Percentiles rank a stretch among this genome's conserved stretches.
These are phyloP conservation scores for Fusarium gaditjirri DNA, from an alignment of 2,329 filamentous ascomycete genomes.

Conservation along the genomic window DNA sequence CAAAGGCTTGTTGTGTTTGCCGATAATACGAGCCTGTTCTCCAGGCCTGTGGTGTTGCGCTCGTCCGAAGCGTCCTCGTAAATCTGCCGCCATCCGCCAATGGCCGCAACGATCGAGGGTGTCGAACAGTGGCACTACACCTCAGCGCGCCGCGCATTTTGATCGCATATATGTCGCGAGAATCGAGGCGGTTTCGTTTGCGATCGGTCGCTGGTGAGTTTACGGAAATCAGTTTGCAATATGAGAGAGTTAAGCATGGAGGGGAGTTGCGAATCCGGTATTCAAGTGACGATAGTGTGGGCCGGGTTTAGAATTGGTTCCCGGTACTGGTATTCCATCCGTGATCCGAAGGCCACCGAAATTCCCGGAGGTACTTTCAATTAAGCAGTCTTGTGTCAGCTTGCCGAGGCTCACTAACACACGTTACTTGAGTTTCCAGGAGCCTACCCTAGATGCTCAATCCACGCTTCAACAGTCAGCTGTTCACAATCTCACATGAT, in stretches of 20 bases:
- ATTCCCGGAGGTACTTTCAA: conserved; percentile 28
- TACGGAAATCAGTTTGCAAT: conserved; percentile 2
- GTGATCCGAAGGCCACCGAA: conserved; percentile 35
- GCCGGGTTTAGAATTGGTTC: conserved; percentile 43
- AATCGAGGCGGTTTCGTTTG: not conserved
- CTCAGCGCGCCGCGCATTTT: conserved; percentile 36
- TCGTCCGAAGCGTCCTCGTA: conserved; percentile 39
- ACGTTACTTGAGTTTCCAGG: conserved; percentile 4
- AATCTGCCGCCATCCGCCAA: conserved; percentile 29
- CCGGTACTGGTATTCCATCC: conserved; percentile 26
- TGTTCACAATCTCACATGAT: conserved; percentile 1
- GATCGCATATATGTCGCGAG: conserved; percentile 7
- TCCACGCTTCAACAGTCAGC: not conserved
- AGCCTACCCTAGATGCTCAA: conserved; percentile 35
- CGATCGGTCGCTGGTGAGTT: conserved; percentile 17
- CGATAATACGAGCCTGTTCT: conserved; percentile 13
- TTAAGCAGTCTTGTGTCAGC: conserved; percentile 35
- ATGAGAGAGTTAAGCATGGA: conserved; percentile 27
- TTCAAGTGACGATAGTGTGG: conserved; percentile 43
- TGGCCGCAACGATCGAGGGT: conserved; percentile 20
- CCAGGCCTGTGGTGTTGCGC: conserved; percentile 22
- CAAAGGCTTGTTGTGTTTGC: not conserved
- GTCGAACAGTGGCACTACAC: conserved; percentile 31
- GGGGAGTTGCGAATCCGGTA: conserved; percentile 41
- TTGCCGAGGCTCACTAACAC: conserved; percentile 33